A percentile compares a stretch with the other conserved stretches of the same genome.
Evolutionary conservation across 805 yeast species (phyloP).

Genomic region (Debaryomyces tyrocola): DNA sequence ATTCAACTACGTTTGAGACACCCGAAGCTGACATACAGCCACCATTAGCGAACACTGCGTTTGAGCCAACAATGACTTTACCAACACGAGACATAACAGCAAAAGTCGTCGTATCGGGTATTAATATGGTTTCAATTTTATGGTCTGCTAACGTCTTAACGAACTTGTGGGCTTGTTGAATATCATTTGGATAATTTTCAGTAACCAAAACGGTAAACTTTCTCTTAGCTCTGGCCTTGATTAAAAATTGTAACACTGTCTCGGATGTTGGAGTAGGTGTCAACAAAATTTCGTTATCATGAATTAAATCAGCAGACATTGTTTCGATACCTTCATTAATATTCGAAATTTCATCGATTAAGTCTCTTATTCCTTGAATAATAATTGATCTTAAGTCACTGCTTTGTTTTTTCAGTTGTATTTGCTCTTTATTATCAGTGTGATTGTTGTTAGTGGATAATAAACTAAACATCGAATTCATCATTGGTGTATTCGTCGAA

Average conservation of each 20-base stretch:
- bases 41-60: conserved; percentile 93
- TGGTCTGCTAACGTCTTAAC: conserved; percentile 79
- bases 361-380: conserved; percentile 88
- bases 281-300: conserved; percentile 79
- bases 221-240: conserved; percentile 86
- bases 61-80: conserved; percentile 90
- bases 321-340: conserved; percentile 89
- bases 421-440: conserved; percentile 21
- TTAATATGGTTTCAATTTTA: conserved; percentile 83
- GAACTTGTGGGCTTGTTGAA: conserved; percentile 72
- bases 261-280: conserved; percentile 95
- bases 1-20: conserved; percentile 88
- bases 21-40: conserved; percentile 91
- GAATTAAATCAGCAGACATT: conserved; percentile 90
- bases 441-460: conserved; percentile 49
- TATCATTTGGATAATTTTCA: conserved; percentile 88
- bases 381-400: conserved; percentile 79
- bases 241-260: conserved; percentile 82
- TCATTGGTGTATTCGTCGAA: conserved; percentile 50
- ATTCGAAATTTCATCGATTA: conserved; percentile 86
- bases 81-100: conserved; percentile 98
- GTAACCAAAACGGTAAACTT: conserved; percentile 89
- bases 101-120: conserved; percentile 89
- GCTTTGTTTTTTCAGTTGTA: conserved; percentile 41
- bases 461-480: conserved; percentile 83